Evolutionary conservation across 129 eudicot species (phyloP).

Genomic region (Chrysanthemum lavandulifolium): DNA sequence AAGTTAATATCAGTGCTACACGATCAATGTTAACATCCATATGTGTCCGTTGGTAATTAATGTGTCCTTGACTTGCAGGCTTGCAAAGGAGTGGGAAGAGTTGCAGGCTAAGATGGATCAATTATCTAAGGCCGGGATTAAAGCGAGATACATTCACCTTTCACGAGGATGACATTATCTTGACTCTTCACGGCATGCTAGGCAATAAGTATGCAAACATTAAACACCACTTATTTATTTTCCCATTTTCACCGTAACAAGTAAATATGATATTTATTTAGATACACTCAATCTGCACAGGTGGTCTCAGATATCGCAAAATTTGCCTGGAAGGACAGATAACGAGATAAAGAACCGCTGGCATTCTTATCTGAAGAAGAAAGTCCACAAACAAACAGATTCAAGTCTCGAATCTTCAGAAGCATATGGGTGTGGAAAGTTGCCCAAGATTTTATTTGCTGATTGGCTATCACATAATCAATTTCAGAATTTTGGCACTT

Average conservation of each 20-base stretch:
- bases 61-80: constrained; percentile 42
- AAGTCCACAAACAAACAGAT: constrained; percentile 12
- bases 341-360: constrained; percentile 80
- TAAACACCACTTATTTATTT: background rate
- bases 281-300: constrained; percentile 18
- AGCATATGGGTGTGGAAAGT: constrained; percentile 15
- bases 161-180: constrained; percentile 58
- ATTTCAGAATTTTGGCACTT: constrained; percentile 15
- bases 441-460: constrained; percentile 44
- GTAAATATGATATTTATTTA: too few relatives aligned
- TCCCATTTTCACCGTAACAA: too few relatives aligned
- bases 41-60: background rate
- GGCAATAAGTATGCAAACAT: constrained; percentile 75
- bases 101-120: constrained; percentile 92
- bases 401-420: constrained; percentile 29
- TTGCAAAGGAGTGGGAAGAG: constrained; percentile 86
- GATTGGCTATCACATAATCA: constrained; percentile 48
- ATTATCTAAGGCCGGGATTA: constrained; percentile 83
- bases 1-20: constrained; percentile 1
- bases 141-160: constrained; percentile 57
- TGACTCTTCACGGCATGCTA: constrained; percentile 54
- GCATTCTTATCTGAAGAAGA: constrained; percentile 72
- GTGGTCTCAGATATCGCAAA: constrained; percentile 86
- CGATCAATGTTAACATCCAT: background rate
- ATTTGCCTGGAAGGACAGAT: constrained; percentile 88